Base-by-base conservation (phyloP, 2,329 filamentous ascomycete species). In the Fusarium heterosporum region DNA sequence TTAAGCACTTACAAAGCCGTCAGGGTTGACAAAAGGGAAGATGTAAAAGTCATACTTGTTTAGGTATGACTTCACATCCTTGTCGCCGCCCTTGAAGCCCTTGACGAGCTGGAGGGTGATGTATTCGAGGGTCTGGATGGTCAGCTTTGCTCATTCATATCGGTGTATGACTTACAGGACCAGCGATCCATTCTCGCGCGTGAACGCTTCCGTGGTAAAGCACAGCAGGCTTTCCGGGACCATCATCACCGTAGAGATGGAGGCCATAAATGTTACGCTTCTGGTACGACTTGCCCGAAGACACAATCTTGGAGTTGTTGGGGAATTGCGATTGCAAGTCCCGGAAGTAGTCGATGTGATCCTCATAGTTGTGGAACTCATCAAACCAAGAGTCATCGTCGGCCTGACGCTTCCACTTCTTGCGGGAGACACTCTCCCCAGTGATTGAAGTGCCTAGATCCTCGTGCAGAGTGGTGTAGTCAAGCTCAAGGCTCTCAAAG, bases 1-100 rank as follows among this genome's bases (percentile, higher is more conserved):
- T 16, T n/a, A 4, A 2, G 1, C 12, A 46, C 64, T 56, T 66
- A 78, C 77, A n/a, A 63, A 63, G 2, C 60, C 81, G 64, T 84
- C 82, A 3, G 83, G 82, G 70, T 84, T 84, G 17, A 81, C 80
- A 29, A 84, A 73, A 3, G 82, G 82, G 51, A 84, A 79, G 73
- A 87, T 82, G 74, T 84, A 86, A 69, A 83, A 87, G 73, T 87
- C 85, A 67, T 86, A 88, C 48, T 80, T 83, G 74, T 88, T 80
- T 36, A 88, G 78, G 57, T 83, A 80, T 2, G 77, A 73, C 48
- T 74, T 77, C 16, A 80, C 76, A 10, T 74, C 71, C 8, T 75
- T 69, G 42, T 80, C 77, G 8, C 73, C 74, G 8, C 68, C 72
- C 47, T 71, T 72, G 51, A 83, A 84, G 28, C 78, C 79, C 13